Conservation (phyloP, 495 filamentous ascomycete genomes). For the Hapsidospora chrysogenum region DNA sequence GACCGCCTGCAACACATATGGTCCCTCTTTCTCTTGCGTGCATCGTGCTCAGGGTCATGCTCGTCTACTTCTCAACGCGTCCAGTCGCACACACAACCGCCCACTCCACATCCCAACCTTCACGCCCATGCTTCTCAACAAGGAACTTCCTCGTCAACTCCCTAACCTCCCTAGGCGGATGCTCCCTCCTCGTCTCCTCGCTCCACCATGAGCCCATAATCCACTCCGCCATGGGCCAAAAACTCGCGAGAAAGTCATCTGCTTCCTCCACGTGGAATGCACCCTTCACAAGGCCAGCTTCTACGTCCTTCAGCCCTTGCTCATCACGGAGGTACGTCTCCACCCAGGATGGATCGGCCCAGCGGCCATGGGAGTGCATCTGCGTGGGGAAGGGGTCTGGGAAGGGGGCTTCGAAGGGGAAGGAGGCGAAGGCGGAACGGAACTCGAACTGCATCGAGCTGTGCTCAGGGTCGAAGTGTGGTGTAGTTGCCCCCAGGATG, state of each 20-base stretch:
- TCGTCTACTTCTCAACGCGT: not conserved
- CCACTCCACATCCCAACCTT: slow-evolving; percentile 12
- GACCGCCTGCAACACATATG: no score
- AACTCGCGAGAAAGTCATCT: slow-evolving; percentile 13
- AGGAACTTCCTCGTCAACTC: slow-evolving; percentile 15
- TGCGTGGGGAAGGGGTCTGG: slow-evolving; percentile 11
- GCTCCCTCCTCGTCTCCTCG: slow-evolving; percentile 17
- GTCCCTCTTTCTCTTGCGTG: no score
- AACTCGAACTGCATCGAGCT: no score
- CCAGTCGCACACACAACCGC: not conserved
- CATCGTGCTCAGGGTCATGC: no score
- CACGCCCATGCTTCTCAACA: slow-evolving; percentile 15
- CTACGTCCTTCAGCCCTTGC: slow-evolving; percentile 16
- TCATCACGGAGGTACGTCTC: slow-evolving; percentile 10
- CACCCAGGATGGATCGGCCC: slow-evolving; percentile 20
- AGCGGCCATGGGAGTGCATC: slow-evolving; percentile 14
- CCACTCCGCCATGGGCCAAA: slow-evolving; percentile 19
- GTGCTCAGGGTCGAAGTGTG: no score
- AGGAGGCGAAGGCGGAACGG: slow-evolving; percentile 13
- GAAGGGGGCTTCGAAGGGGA: slow-evolving; percentile 22
- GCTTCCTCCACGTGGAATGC: slow-evolving; percentile 11
- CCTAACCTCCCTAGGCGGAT: slow-evolving; percentile 15
- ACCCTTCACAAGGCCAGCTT: slow-evolving; percentile 13
- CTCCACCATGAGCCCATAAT: slow-evolving; percentile 17
- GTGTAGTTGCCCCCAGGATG: slow-evolving; percentile 19